Evolutionary conservation across 2,329 filamentous ascomycete species (phyloP).

Genomic region (Nigrospora sphaerica): DNA sequence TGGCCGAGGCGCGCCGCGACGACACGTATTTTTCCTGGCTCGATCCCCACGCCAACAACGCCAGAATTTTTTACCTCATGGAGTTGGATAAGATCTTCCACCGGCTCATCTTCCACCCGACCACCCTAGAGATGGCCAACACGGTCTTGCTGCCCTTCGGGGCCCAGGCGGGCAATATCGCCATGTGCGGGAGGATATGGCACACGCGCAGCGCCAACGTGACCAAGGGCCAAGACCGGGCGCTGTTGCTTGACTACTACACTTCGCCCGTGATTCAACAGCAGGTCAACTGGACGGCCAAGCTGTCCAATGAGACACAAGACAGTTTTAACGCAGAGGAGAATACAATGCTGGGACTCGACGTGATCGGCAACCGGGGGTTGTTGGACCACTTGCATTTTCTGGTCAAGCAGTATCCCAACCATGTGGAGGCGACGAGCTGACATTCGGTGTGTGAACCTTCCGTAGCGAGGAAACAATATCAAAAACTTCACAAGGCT

Average conservation of each 20-base stretch:
- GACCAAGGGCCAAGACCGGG: slow-evolving; percentile 21
- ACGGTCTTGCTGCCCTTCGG: slow-evolving; percentile 21
- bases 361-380: slow-evolving; percentile 8
- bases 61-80: slow-evolving; percentile 22
- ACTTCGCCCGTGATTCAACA: slow-evolving; percentile 19
- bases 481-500: too few species aligned
- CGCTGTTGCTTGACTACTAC: slow-evolving; percentile 25
- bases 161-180: slow-evolving; percentile 21
- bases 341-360: slow-evolving; percentile 19
- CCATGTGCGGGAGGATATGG: slow-evolving; percentile 25
- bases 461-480: too few species aligned
- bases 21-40: slow-evolving; percentile 15
- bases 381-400: slow-evolving; percentile 8
- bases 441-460: too few species aligned
- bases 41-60: slow-evolving; percentile 20
- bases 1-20: slow-evolving; percentile 12
- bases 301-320: slow-evolving; percentile 18
- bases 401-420: slow-evolving; percentile 7
- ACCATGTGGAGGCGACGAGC: too few species aligned
- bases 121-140: slow-evolving; percentile 18
- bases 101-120: slow-evolving; percentile 12
- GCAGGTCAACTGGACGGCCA: slow-evolving; percentile 24
- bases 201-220: slow-evolving; percentile 24
- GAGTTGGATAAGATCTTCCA: slow-evolving; percentile 20
- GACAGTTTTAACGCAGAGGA: slow-evolving; percentile 13